Evolutionary conservation across 768 basidiomycete genomes (phyloP), one percentile per base, ranked within the genome.

Genomic region (Mycena maculata): DNA sequence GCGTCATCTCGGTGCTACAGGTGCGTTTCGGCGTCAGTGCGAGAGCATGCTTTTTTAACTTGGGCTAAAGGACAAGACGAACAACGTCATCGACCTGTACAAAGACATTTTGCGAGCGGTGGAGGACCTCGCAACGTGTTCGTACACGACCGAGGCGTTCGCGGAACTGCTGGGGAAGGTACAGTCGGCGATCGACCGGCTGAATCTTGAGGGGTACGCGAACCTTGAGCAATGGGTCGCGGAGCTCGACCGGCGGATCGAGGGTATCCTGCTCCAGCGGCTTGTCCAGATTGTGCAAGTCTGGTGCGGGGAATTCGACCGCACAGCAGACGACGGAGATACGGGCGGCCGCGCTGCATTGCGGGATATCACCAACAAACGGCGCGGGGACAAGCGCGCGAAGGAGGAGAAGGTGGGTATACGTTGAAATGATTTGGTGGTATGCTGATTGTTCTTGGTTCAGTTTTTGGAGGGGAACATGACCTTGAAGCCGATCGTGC

Each of bases 141-240:
- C 92, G 0, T 99, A 97, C 76, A 90, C 91, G 0, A 78, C 85
- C 1, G 93, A 96, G 65, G 91, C 92, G 0, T 98, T 99, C 78
- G 83, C 90, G 3, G 90, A 90, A 41, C 84, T 94, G 4, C 80
- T 99, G 44, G 83, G 85, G 45, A 90, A 87, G 73, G 86, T 99
- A 41, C 98, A 99, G 76, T 88, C 90, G 67, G 92, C 92, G 92
- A 95, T 98, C 67, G 98, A 99, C 79, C 88, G 92, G 38, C 85
- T 99, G 66, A 99, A 98, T 76, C 80, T 99, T 68, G 97, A 99
- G 76, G 97, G 98, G 18, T 99, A 97, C 71, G 89, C 94, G 23
- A 95, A 97, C 75, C 86, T 99, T 48, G 97, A 98, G 72, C 85
- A 90, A 54, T 99, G 98, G 91, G 95, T 98, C 0, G 86, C 88